Conservation (phyloP, 2,329 filamentous ascomycete species). For the Aspergillus oerlinghausenensis region DNA sequence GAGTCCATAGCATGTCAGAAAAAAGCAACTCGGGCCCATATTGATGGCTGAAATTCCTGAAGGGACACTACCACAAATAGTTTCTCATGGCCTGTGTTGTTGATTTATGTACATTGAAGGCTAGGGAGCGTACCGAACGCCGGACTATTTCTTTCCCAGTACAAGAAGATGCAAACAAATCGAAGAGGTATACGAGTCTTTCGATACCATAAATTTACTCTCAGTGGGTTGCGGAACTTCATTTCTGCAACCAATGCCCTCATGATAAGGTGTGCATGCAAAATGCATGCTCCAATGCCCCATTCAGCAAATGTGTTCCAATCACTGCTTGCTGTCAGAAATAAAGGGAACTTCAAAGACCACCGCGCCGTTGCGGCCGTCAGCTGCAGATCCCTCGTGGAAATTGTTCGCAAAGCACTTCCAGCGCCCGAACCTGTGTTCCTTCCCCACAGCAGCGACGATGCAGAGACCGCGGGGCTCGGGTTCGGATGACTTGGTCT, state of each 20-base stretch:
- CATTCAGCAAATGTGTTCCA: neutral
- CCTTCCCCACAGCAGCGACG: slow-evolving; percentile 79
- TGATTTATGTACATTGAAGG: neutral
- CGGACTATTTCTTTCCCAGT: neutral
- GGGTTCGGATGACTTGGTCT: slow-evolving; percentile 36
- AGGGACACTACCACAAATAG: neutral
- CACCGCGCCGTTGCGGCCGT: slow-evolving; percentile 75
- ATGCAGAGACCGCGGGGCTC: slow-evolving; percentile 64
- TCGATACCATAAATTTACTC: neutral
- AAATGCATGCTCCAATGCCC: too few species aligned
- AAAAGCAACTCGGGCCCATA: neutral
- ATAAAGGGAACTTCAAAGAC: slow-evolving; percentile 71
- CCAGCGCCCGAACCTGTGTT: slow-evolving; percentile 83
- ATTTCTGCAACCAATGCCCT: neutral
- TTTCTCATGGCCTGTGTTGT: neutral
- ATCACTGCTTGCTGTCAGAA: slow-evolving; percentile 7
- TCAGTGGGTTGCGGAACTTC: neutral
- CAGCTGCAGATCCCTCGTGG: slow-evolving; percentile 26
- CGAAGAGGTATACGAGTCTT: neutral
- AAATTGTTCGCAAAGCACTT: slow-evolving; percentile 46
- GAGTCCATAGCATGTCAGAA: neutral
- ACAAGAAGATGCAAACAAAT: neutral
- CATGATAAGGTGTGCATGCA: neutral
- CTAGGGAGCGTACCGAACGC: neutral
- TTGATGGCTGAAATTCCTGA: neutral